A percentile compares a stretch with the other conserved stretches of the same genome.
Conservation (phyloP, 768 basidiomycete genomes). For the Tulasnella calospora region DNA sequence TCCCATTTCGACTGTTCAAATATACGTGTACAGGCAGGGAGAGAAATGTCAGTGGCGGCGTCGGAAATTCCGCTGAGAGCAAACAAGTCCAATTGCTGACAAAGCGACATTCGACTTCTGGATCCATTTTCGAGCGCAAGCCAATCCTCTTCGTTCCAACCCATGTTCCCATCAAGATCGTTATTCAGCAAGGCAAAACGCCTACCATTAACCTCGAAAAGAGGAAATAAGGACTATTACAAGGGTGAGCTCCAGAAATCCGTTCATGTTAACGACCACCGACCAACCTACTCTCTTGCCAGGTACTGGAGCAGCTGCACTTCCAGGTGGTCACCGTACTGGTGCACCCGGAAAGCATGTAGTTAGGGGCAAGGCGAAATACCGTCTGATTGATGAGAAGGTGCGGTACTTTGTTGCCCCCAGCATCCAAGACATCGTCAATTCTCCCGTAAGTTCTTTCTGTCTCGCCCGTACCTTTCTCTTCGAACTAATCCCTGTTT, state of each 20-base stretch:
- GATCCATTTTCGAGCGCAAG: conserved; percentile 14
- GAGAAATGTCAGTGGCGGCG: background rate
- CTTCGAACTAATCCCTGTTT: background rate
- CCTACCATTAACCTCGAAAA: conserved; percentile 73
- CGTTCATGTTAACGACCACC: background rate
- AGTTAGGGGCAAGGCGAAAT: conserved; percentile 65
- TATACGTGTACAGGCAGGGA: background rate
- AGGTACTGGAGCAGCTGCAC: conserved; percentile 79
- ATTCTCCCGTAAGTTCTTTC: conserved; percentile 44
- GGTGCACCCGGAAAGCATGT: conserved; percentile 86
- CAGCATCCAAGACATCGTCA: conserved; percentile 56
- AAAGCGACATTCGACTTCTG: background rate
- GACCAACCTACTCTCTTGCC: background rate
- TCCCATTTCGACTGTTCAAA: background rate
- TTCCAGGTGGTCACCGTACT: conserved; percentile 80
- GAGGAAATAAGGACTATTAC: conserved; percentile 94
- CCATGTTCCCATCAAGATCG: conserved; percentile 66
- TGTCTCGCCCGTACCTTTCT: conserved; percentile 32
- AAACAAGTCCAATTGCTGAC: background rate
- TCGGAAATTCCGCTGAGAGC: background rate
- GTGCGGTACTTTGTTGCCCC: conserved; percentile 82
- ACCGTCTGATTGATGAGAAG: conserved; percentile 73
- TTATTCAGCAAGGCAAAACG: conserved; percentile 79
- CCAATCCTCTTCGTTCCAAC: background rate
- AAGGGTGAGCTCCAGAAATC: conserved; percentile 57